These are phyloP conservation scores for Lophiostoma macrostomum DNA, from an alignment of 495 filamentous ascomycete species.

Conservation along the genomic window DNA sequence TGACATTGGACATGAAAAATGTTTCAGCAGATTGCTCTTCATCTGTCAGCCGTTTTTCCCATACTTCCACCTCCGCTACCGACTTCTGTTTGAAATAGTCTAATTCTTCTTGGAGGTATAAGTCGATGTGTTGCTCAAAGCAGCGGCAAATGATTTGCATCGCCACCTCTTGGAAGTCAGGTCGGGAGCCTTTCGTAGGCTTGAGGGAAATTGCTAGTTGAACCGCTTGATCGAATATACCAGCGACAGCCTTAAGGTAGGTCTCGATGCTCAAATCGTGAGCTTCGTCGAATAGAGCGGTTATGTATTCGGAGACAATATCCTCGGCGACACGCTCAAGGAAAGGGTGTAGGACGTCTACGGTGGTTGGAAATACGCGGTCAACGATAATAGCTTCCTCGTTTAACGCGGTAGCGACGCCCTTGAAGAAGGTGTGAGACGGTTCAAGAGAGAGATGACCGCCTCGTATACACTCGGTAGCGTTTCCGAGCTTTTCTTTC, in stretches of 20 bases:
- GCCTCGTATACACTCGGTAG: slow-evolving; percentile 75
- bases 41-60: slow-evolving; percentile 88
- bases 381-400: slow-evolving; percentile 82
- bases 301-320: slow-evolving; percentile 82
- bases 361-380: slow-evolving; percentile 74
- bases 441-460: slow-evolving; percentile 67
- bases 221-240: slow-evolving; percentile 79
- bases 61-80: slow-evolving; percentile 72
- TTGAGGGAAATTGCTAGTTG: slow-evolving; percentile 67
- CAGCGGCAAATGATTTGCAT: slow-evolving; percentile 61
- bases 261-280: slow-evolving; percentile 71
- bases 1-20: slow-evolving; percentile 91
- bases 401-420: slow-evolving; percentile 68
- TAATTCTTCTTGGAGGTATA: slow-evolving; percentile 90
- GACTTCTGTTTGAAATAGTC: slow-evolving; percentile 74
- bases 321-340: slow-evolving; percentile 80
- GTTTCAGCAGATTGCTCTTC: slow-evolving; percentile 89
- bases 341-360: slow-evolving; percentile 71
- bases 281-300: slow-evolving; percentile 82
- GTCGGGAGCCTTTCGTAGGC: slow-evolving; percentile 58
- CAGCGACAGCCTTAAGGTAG: slow-evolving; percentile 83
- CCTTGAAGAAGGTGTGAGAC: slow-evolving; percentile 75
- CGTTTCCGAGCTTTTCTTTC: slow-evolving; percentile 67
- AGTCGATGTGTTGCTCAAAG: slow-evolving; percentile 88
- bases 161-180: slow-evolving; percentile 55